phyloP scores from a whole-genome alignment of 306 rosid genomes.

The Notholithocarpus densiflorus region DNA sequence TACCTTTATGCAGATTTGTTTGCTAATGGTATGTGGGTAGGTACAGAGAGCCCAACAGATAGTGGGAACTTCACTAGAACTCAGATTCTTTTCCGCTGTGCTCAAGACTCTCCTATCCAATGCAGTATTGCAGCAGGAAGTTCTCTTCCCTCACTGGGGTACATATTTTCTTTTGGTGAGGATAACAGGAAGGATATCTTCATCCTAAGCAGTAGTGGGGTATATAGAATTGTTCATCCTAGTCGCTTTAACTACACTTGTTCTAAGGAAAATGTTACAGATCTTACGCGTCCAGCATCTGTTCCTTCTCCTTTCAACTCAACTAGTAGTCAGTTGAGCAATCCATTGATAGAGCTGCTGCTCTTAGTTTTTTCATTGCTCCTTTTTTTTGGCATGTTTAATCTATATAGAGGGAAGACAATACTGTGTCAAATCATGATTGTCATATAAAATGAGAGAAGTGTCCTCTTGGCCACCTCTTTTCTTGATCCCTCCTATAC shows the following conservation, averaged over 20 bases:
- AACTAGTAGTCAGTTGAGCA: not conserved
- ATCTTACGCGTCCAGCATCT: slow-evolving; percentile 5
- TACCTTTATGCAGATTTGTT: slow-evolving; percentile 40
- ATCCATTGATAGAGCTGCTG: slow-evolving; percentile 8
- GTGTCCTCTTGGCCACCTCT: not conserved
- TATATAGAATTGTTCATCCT: slow-evolving; percentile 29
- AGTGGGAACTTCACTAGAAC: slow-evolving; percentile 33
- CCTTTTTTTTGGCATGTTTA: not conserved
- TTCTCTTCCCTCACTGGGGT: not conserved
- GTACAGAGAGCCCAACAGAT: slow-evolving; percentile 26
- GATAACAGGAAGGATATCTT: slow-evolving; percentile 36
- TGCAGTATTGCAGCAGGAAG: too few relatives aligned
- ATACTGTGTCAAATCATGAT: too few relatives aligned
- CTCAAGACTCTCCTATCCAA: not conserved
- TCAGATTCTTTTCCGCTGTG: slow-evolving; percentile 16
- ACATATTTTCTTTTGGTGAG: slow-evolving; percentile 33
- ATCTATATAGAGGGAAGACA: too few relatives aligned
- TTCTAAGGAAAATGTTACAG: slow-evolving; percentile 21
- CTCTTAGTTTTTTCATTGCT: slow-evolving; percentile 10
- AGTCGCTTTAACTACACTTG: slow-evolving; percentile 34
- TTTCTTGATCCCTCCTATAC: not conserved
- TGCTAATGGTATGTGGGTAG: slow-evolving; percentile 27
- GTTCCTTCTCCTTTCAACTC: slow-evolving; percentile 14
- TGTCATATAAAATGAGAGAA: not conserved
- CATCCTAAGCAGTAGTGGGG: slow-evolving; percentile 25